Evolutionary conservation across 75 land plant species (phyloP), one percentile per base, ranked within the genome.

Genomic region (Pseudotsuga menziesii): DNA sequence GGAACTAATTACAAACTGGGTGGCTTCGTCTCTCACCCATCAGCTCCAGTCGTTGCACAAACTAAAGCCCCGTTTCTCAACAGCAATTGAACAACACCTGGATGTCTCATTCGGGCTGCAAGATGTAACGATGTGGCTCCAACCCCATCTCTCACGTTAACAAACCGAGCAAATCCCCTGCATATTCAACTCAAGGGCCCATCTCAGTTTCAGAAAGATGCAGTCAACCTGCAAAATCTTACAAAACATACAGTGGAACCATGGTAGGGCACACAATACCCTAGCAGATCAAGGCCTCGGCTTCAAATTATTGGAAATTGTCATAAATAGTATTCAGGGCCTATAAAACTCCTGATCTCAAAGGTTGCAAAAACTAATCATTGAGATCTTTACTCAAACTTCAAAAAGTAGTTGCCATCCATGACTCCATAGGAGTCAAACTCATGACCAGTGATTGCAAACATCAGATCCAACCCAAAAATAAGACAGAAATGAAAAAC

Each of bases 91-190:
- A 95, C 88, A 80, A 88, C 85, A 1, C 82, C 75, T 3, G 91
- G 73, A 80, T 85, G 88, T 57, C 84, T 78, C 74, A 85, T 87
- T 72, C 87, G 82, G 1, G 94, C 88, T 0, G 98, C 95, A 48
- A 95, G 84, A 63, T 95, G 95, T 57, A 95, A 80, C 1, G 98
- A 88, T 0, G 98, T 95, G 35, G 90, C 93, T 74, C 98, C 98
- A 62, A 76, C 81, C 19, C 83, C 91, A 87, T 95, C 98, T 82
- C 90, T 88, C 25, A 92, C 79, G 81, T 95, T 95, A 59, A 95
- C 88, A 82, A 90, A 95, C 22, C 91, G 81, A 22, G 85, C 78
- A 80, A 87, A 90, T 77, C 98, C 98, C 98, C 98, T 95, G 84
- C 56, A 56, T 52, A 73, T 67, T 57, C 22, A 77, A 72, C 27